A percentile compares a stretch with the other conserved stretches of the same genome.
phyloP scores from a whole-genome alignment of 2,329 filamentous ascomycete species.

The Pseudocercospora fijiensis region DNA sequence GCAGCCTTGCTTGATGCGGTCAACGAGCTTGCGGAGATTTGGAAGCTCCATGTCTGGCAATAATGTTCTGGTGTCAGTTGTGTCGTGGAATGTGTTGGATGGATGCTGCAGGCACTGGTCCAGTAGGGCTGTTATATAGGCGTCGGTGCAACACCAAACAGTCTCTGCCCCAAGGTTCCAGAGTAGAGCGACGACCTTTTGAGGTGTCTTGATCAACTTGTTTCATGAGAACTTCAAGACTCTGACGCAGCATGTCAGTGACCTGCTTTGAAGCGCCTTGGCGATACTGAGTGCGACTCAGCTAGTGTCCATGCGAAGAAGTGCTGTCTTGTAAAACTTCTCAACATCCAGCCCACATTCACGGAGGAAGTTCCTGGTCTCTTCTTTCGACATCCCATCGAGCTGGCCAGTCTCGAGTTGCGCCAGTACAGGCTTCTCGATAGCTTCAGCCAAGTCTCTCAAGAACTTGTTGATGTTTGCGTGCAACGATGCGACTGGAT shows the following conservation, averaged over 20 bases:
- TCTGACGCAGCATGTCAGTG: not conserved
- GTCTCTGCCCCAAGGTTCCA: not conserved
- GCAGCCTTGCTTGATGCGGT: not conserved
- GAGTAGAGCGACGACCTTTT: not conserved
- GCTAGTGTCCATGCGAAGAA: not conserved
- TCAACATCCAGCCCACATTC: slow-evolving; percentile 27
- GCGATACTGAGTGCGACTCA: not conserved
- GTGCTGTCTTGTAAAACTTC: slow-evolving; percentile 6
- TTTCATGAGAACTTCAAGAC: not conserved
- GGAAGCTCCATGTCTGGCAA: not conserved
- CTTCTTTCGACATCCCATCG: slow-evolving; percentile 39
- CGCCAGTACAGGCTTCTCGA: slow-evolving; percentile 50
- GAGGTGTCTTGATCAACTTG: not conserved
- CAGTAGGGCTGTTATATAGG: not conserved
- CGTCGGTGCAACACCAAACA: not conserved
- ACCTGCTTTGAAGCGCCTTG: not conserved
- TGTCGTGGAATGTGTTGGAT: not conserved
- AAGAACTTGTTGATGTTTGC: slow-evolving; percentile 45
- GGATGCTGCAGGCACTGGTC: not conserved
- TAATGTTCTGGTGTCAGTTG: not conserved
- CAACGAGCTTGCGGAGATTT: not conserved
- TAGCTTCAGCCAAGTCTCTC: slow-evolving; percentile 43
- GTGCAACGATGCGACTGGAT: slow-evolving; percentile 44
- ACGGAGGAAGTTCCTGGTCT: slow-evolving; percentile 42
- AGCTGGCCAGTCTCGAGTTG: slow-evolving; percentile 54